phyloP scores from a whole-genome alignment of 1,284 basidiomycete species.

The Termitomyces sp. region DNA sequence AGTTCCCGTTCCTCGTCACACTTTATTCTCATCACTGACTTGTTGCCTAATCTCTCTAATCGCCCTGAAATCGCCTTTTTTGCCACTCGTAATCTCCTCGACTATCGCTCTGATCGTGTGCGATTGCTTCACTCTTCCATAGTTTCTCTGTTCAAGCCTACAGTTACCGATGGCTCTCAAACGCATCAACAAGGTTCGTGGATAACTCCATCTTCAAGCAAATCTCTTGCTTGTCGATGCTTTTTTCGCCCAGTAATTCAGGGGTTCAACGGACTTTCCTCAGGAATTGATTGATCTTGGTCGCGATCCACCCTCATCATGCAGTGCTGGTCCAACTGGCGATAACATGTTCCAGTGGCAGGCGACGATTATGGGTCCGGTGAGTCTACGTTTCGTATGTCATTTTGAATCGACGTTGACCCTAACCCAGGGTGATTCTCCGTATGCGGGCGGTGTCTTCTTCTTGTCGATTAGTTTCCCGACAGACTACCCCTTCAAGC shows the following conservation, averaged over 20 bases:
- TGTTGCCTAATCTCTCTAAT: conserved; percentile 11
- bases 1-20: conserved; percentile 10
- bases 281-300: conserved; percentile 97
- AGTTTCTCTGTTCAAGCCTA: conserved; percentile 16
- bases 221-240: conserved; percentile 6
- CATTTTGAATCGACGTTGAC: conserved; percentile 16
- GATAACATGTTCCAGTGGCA: conserved; percentile 99
- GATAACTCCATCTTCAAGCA: conserved; percentile 4
- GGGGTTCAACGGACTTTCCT: conserved; percentile 22
- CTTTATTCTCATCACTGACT: conserved; percentile 10
- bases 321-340: conserved; percentile 92
- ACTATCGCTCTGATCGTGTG: conserved; percentile 22
- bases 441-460: conserved; percentile 94
- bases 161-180: conserved; percentile 79
- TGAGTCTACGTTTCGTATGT: conserved; percentile 40
- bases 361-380: conserved; percentile 96
- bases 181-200: conserved; percentile 95
- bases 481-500: conserved; percentile 97
- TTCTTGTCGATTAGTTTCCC: conserved; percentile 94
- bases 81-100: conserved; percentile 10
- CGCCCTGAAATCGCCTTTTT: conserved; percentile 17
- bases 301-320: conserved; percentile 94
- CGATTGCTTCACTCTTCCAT: conserved; percentile 17
- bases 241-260: conserved; percentile 5
- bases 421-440: conserved; percentile 75